phyloP scores from a whole-genome alignment of 208 protist genomes.

The Polymyxa betae region DNA sequence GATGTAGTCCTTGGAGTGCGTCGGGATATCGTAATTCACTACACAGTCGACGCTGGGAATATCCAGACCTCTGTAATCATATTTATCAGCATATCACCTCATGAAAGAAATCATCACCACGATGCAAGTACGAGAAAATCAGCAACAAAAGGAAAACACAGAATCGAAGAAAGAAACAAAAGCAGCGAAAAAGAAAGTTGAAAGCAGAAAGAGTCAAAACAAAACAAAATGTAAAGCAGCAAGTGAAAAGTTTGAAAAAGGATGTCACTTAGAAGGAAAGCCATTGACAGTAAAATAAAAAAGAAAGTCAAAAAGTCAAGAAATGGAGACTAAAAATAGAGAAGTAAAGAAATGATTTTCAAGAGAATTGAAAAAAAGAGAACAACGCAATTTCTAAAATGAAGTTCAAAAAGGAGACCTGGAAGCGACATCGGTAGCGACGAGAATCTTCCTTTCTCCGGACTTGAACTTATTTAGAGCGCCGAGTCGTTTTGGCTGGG shows the following conservation, averaged over 20 bases:
- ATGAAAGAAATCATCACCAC: neutral
- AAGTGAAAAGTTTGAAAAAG: neutral
- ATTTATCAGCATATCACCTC: neutral
- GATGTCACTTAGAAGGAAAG: neutral
- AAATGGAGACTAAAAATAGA: neutral
- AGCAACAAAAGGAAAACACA: too few species aligned
- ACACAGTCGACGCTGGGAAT: slow-evolving; percentile 92
- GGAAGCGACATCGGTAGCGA: slow-evolving; percentile 66
- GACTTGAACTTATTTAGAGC: slow-evolving; percentile 63
- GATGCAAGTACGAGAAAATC: too few species aligned
- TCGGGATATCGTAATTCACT: slow-evolving; percentile 95
- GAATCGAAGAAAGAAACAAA: too few species aligned
- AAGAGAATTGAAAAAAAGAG: too few species aligned
- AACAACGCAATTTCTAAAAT: neutral
- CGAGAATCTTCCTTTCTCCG: slow-evolving; percentile 53
- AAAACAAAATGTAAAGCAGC: too few species aligned
- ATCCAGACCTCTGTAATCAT: slow-evolving; percentile 90
- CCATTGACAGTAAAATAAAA: neutral
- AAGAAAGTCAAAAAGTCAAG: neutral
- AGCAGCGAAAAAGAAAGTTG: too few species aligned
- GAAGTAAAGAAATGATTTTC: too few species aligned
- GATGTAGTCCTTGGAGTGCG: slow-evolving; percentile 91
- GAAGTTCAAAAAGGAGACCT: neutral
- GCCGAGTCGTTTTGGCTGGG: slow-evolving; percentile 57
- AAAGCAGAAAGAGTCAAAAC: too few species aligned